These are phyloP conservation scores for Primulina eburnea DNA, from an alignment of 257 asterid genomes.

Conservation along the genomic window DNA sequence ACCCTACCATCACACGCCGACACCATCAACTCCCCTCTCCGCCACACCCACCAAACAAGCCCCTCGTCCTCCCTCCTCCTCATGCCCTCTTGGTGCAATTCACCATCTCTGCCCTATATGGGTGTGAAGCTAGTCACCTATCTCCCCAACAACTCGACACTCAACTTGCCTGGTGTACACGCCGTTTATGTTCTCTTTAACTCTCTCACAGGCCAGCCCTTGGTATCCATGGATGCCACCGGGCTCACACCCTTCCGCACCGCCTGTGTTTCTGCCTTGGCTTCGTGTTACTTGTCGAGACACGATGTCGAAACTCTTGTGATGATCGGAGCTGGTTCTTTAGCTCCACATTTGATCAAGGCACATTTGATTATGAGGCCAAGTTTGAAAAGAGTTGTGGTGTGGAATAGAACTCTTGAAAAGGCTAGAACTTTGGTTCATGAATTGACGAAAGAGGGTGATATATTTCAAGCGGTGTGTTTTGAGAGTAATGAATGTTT, in stretches of 20 bases:
- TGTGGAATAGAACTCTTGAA: slow-evolving; percentile 69
- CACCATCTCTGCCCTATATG: slow-evolving; percentile 69
- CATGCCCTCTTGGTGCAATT: slow-evolving; percentile 89
- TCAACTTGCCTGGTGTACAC: slow-evolving; percentile 74
- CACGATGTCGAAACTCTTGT: slow-evolving; percentile 52
- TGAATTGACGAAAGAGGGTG: slow-evolving; percentile 36
- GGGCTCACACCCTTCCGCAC: slow-evolving; percentile 84
- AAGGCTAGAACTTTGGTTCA: slow-evolving; percentile 49
- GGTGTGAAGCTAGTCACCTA: slow-evolving; percentile 78
- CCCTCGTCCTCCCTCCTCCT: slow-evolving; percentile 74
- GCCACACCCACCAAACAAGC: slow-evolving; percentile 72
- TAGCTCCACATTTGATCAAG: slow-evolving; percentile 79
- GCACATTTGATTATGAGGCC: slow-evolving; percentile 73
- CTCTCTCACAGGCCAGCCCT: slow-evolving; percentile 73
- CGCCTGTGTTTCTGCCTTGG: slow-evolving; percentile 77
- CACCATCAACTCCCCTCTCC: slow-evolving; percentile 63
- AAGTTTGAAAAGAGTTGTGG: slow-evolving; percentile 47
- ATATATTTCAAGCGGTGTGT: slow-evolving; percentile 37
- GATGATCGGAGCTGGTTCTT: slow-evolving; percentile 78
- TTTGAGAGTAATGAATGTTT: slow-evolving; percentile 47
- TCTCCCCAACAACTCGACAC: slow-evolving; percentile 59
- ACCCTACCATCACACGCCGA: slow-evolving; percentile 55
- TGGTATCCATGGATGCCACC: slow-evolving; percentile 86
- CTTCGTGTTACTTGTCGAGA: slow-evolving; percentile 63
- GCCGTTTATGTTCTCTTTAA: slow-evolving; percentile 67